phyloP scores from a whole-genome alignment of 2,329 filamentous ascomycete species.

The Rhexocercosporidium sp. region DNA sequence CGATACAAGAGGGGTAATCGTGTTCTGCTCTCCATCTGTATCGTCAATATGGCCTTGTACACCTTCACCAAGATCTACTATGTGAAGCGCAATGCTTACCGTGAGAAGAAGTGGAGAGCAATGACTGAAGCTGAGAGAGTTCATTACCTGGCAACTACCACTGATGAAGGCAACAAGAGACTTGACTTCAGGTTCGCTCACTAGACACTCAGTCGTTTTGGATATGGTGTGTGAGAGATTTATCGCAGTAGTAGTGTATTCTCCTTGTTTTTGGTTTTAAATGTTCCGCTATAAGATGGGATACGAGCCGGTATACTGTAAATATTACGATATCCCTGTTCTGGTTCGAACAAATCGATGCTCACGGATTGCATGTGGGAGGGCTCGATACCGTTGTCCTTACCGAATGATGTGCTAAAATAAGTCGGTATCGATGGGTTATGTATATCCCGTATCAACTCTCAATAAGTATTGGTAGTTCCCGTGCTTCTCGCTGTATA shows the following conservation, averaged over 20 bases:
- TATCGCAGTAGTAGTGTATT: no score
- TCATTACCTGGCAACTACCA: slow-evolving; percentile 50
- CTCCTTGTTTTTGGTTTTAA: no score
- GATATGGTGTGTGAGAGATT: neutral
- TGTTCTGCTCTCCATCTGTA: slow-evolving; percentile 51
- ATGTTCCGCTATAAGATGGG: no score
- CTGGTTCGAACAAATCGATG: slow-evolving; percentile 43
- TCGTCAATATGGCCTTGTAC: slow-evolving; percentile 48
- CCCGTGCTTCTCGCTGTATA: no score
- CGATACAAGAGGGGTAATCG: slow-evolving; percentile 60
- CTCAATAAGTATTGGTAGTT: no score
- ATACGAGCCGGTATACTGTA: no score
- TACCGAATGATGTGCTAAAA: slow-evolving; percentile 28
- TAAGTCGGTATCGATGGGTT: no score
- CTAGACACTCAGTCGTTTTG: slow-evolving; percentile 33
- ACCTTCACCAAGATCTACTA: slow-evolving; percentile 52
- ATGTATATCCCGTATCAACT: no score
- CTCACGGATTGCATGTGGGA: slow-evolving; percentile 44
- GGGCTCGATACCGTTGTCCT: slow-evolving; percentile 42
- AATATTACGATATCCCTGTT: no score
- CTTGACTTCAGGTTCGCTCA: slow-evolving; percentile 33
- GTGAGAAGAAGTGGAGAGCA: slow-evolving; percentile 48
- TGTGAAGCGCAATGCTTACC: slow-evolving; percentile 47
- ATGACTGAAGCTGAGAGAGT: slow-evolving; percentile 52
- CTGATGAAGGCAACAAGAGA: slow-evolving; percentile 49